A percentile compares a stretch with the other conserved stretches of the same genome.
Conservation (phyloP, 495 filamentous ascomycete species). For the Penicillium paradoxum region DNA sequence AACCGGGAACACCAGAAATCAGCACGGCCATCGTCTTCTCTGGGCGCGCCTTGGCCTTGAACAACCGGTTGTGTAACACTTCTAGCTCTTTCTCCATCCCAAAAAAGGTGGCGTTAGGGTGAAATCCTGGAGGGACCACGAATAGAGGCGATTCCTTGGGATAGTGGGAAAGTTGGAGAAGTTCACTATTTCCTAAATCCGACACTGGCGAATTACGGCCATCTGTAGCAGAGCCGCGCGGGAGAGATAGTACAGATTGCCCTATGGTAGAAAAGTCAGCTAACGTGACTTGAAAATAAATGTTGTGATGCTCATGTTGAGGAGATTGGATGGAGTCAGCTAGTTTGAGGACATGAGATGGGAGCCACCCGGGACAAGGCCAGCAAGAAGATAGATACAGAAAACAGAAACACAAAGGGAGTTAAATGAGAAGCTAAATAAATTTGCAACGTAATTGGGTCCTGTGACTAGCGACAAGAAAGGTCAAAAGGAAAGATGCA, state of each 20-base stretch:
- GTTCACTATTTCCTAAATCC: constrained; percentile 19
- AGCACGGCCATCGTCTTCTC: constrained; percentile 64
- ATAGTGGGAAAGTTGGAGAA: constrained; percentile 19
- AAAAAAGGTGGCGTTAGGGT: constrained; percentile 71
- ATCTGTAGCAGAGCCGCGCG: constrained; percentile 17
- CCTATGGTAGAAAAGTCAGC: constrained; percentile 33
- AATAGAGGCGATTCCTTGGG: constrained; percentile 38
- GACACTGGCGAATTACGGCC: constrained; percentile 26
- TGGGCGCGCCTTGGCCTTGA: constrained; percentile 55
- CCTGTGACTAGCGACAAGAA: no score
- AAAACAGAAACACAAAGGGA: neutral
- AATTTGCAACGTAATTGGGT: neutral
- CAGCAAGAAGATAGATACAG: constrained; percentile 16
- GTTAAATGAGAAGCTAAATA: neutral
- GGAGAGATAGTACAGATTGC: constrained; percentile 14
- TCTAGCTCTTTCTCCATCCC: constrained; percentile 67
- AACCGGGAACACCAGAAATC: constrained; percentile 68
- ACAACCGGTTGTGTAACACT: constrained; percentile 63
- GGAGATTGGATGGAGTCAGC: constrained; percentile 19
- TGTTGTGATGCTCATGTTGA: constrained; percentile 6
- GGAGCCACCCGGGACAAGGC: constrained; percentile 17
- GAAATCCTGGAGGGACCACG: constrained; percentile 69
- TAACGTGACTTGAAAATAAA: constrained; percentile 19
- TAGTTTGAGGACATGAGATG: constrained; percentile 18
- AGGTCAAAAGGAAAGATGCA: neutral